Conservation (phyloP, 345 rosid species). For the Odontarrhena argentea region DNA sequence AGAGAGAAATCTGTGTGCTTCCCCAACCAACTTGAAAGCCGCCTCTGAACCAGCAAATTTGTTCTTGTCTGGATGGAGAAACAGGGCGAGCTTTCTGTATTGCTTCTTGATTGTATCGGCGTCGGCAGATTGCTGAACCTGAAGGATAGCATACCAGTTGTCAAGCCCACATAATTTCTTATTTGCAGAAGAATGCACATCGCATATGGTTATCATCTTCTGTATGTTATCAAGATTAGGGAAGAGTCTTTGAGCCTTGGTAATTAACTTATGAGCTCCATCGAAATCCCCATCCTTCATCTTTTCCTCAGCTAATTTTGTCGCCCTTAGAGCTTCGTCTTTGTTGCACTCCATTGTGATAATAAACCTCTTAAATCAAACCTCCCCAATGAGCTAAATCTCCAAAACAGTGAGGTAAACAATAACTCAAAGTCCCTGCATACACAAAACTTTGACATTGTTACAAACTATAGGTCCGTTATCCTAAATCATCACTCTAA, state of each 20-base stretch:
- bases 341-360: conserved; percentile 81
- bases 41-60: conserved; percentile 85
- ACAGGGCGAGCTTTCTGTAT: conserved; percentile 73
- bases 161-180: conserved; percentile 57
- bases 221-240: conserved; percentile 61
- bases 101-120: conserved; percentile 76
- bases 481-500: neutral
- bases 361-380: conserved; percentile 13
- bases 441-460: conserved; percentile 4
- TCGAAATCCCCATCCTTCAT: conserved; percentile 59
- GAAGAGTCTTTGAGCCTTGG: conserved; percentile 65
- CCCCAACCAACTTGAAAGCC: conserved; percentile 91
- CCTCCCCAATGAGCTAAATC: conserved; percentile 15
- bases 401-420: neutral
- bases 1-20: conserved; percentile 67
- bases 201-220: conserved; percentile 66
- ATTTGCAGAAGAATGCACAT: conserved; percentile 72
- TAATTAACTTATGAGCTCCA: conserved; percentile 57
- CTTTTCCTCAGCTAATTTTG: conserved; percentile 61
- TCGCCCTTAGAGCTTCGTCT: conserved; percentile 83
- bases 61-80: conserved; percentile 93
- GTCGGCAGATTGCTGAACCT: conserved; percentile 61
- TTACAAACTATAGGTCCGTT: neutral
- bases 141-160: conserved; percentile 86
- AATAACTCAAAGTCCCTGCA: conserved; percentile 30